Evolutionary conservation across 345 rosid genomes (phyloP), one percentile per base, ranked within the genome.

Genomic region (Pugionium dolabratum): DNA sequence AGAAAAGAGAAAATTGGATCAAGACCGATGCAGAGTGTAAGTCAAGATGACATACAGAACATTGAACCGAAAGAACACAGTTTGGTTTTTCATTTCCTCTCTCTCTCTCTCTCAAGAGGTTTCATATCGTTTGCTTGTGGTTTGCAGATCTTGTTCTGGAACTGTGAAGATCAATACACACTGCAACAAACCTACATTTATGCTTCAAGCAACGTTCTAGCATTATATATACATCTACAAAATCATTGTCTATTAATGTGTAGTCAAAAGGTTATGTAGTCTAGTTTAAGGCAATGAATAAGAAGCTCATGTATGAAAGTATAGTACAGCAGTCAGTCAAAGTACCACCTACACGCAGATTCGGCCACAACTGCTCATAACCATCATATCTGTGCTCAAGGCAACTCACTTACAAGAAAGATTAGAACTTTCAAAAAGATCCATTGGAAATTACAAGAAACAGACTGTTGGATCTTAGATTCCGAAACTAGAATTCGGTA

Each of bases 11-110:
- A 60, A 67, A 74, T 29, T 74, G 77, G 77, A 67, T 74, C 64
- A 74, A 67, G 59, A 67, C 73, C 4, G 73, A 74, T 46, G 10
- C 64, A 11, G 73, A 73, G 25, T 74, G 73, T 74, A 67, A 61
- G 77, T 54, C 54, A 66, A 73, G 30, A 51, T 27, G 30, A 45
- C 57, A 28, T 26, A 31, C 32, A 47, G 10, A 47, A 36, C 45
- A 72, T 0, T 45, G 10, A 34, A 56, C 50, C 32, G 25, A 18
- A 48, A 36, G 9, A 18, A 11, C 6, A 70, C 40, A n/a, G 2
- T 11, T 31, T 10, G 36, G 0, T 51, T 30, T 26, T 29, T 35
- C 6, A 7, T 29, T 59, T 36, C 8, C 34, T 25, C 35, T 34
- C 2, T 44, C 27, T 10, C 27, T 49, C 39, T 67, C 33, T n/a